Conservation (phyloP, 345 rosid species). For the Lumnitzera littorea region DNA sequence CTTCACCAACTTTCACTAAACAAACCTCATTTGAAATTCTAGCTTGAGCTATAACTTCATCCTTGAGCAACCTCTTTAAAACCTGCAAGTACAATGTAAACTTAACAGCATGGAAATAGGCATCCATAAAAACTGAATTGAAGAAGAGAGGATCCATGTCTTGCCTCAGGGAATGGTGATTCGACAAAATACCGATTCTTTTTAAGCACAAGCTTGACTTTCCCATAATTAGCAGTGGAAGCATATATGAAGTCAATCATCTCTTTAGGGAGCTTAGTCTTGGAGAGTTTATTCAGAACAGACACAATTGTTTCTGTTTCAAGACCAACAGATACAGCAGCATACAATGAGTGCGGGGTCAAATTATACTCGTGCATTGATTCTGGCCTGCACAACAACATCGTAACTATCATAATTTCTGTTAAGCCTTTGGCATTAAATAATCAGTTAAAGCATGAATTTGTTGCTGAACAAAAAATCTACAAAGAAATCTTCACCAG, state of each 20-base stretch:
- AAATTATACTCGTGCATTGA: conserved; percentile 95
- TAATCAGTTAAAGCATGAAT: no score
- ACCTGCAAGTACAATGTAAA: conserved; percentile 42
- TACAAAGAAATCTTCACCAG: not conserved
- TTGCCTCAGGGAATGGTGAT: conserved; percentile 87
- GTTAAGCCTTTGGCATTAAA: not conserved
- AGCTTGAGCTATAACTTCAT: conserved; percentile 59
- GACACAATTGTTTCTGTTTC: conserved; percentile 85
- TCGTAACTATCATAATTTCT: not conserved
- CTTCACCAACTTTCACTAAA: not conserved
- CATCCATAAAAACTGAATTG: not conserved
- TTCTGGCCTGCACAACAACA: conserved; percentile 60
- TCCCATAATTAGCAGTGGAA: conserved; percentile 94
- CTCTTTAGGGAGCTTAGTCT: conserved; percentile 86
- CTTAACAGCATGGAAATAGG: not conserved
- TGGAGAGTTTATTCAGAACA: conserved; percentile 83
- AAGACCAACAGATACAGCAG: conserved; percentile 93
- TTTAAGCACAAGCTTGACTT: conserved; percentile 95
- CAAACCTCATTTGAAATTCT: conserved; percentile 71
- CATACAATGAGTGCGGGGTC: conserved; percentile 93
- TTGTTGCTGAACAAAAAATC: not conserved
- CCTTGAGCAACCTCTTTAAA: conserved; percentile 64
- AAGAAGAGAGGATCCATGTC: conserved; percentile 16
- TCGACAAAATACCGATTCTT: conserved; percentile 86
- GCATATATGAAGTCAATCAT: conserved; percentile 78